These are phyloP conservation scores for Lachancea waltii DNA, from an alignment of 805 yeast genomes.

Conservation along the genomic window DNA sequence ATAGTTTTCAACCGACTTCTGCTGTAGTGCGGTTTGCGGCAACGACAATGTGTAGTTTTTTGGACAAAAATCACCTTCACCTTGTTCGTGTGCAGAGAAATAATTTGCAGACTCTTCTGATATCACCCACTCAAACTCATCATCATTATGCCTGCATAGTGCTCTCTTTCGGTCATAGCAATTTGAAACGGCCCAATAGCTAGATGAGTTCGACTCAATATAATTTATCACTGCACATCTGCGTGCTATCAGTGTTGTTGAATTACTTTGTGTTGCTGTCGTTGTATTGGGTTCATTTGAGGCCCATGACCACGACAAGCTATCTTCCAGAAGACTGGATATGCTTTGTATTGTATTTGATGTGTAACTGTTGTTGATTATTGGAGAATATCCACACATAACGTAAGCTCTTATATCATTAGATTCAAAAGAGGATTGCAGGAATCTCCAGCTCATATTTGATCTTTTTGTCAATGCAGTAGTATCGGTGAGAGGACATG, in stretches of 20 bases:
- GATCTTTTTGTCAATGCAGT: constrained; percentile 13
- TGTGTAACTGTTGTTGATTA: constrained; percentile 39
- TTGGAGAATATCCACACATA: constrained; percentile 60
- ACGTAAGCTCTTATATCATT: constrained; percentile 36
- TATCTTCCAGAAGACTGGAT: constrained; percentile 29
- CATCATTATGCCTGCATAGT: constrained; percentile 46
- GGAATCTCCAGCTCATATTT: constrained; percentile 33
- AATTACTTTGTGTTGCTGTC: constrained; percentile 10
- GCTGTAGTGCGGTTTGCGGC: constrained; percentile 48
- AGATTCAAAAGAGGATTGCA: constrained; percentile 41
- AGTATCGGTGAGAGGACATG: constrained; percentile 17
- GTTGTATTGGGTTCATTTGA: constrained; percentile 41
- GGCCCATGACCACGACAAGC: constrained; percentile 71
- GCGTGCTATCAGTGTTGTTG: constrained; percentile 31
- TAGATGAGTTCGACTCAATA: constrained; percentile 13
- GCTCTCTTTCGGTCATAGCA: constrained; percentile 51
- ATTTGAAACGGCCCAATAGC: constrained; percentile 60
- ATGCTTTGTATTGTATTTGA: constrained; percentile 24
- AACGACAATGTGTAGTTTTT: constrained; percentile 35
- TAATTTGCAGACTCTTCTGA: constrained; percentile 34
- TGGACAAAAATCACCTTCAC: constrained; percentile 32
- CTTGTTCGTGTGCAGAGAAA: constrained; percentile 33
- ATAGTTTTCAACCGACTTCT: constrained; percentile 24
- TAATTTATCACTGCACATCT: constrained; percentile 40
- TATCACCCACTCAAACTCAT: constrained; percentile 42